Percentiles rank a stretch among this genome's conserved stretches.
Conservation (phyloP, 371 early-diverging fungal genomes). For the Amoeboaphelidium protococcarum region DNA sequence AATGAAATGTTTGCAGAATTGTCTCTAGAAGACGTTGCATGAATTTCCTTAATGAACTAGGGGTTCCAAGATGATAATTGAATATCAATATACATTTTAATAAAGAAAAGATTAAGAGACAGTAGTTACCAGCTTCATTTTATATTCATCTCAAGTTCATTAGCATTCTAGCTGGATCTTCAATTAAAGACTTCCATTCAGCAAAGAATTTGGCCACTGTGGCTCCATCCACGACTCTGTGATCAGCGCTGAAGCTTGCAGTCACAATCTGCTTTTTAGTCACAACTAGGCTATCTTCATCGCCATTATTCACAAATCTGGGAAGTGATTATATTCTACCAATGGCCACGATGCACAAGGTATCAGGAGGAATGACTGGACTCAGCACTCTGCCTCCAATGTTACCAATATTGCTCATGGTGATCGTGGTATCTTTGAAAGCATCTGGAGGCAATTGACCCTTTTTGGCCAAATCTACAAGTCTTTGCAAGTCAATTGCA, state of each 20-base stretch:
- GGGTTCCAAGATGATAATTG: no score
- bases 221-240: conserved; percentile 90
- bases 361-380: conserved; percentile 64
- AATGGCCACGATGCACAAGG: conserved; percentile 74
- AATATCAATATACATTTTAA: no score
- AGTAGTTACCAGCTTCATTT: no score
- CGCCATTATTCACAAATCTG: conserved; percentile 31
- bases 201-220: conserved; percentile 74
- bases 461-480: conserved; percentile 37
- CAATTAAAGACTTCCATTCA: conserved; percentile 55
- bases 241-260: conserved; percentile 82
- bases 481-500: conserved; percentile 49
- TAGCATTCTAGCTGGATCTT: conserved; percentile 28
- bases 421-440: conserved; percentile 58
- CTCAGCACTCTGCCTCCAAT: conserved; percentile 73
- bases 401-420: conserved; percentile 78
- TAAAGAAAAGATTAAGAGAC: no score
- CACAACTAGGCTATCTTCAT: conserved; percentile 21
- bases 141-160: not conserved
- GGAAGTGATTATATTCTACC: conserved; percentile 62
- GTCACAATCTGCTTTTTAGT: conserved; percentile 36
- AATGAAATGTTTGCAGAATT: no score
- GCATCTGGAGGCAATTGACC: conserved; percentile 36
- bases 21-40: no score
- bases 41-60: no score